These are phyloP conservation scores for Kentomonas sorsogonicus DNA, from an alignment of 208 protist species.

Conservation along the genomic window DNA sequence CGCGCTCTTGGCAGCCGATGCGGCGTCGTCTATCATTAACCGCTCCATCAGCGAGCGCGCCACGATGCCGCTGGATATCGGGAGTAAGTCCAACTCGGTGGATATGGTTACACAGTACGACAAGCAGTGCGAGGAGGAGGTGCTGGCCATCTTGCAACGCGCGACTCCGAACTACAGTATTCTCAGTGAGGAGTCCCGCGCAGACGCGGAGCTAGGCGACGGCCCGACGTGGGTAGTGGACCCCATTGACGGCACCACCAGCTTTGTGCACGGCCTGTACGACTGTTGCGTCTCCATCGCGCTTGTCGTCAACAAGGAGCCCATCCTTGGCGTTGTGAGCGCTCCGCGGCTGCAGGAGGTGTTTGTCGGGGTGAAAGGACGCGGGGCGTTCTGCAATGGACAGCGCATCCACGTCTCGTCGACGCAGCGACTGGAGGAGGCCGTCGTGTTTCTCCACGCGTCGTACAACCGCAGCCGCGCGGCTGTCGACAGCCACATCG, in stretches of 20 bases:
- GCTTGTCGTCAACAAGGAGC: constrained; percentile 60
- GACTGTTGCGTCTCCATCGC: constrained; percentile 86
- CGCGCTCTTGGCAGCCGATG: constrained; percentile 50
- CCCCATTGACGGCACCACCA: constrained; percentile 73
- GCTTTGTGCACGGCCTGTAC: constrained; percentile 78
- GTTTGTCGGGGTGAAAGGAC: constrained; percentile 66
- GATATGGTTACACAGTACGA: constrained; percentile 78
- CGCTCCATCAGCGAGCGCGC: constrained; percentile 47
- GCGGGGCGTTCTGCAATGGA: constrained; percentile 83
- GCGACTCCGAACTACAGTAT: constrained; percentile 60
- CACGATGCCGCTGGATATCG: constrained; percentile 20
- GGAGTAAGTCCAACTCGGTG: constrained; percentile 34
- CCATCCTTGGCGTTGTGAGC: constrained; percentile 73
- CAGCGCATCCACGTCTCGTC: constrained; percentile 76
- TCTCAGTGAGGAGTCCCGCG: constrained; percentile 57
- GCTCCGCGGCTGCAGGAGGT: constrained; percentile 75
- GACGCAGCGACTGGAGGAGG: constrained; percentile 26
- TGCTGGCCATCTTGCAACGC: constrained; percentile 46
- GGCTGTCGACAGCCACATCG: constrained; percentile 45
- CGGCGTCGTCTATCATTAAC: constrained; percentile 55
- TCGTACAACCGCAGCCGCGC: constrained; percentile 40
- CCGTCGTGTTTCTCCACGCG: constrained; percentile 66
- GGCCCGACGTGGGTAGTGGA: constrained; percentile 82
- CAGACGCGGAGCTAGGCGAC: constrained; percentile 26
- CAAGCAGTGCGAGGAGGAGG: constrained; percentile 71